Conservation (phyloP, 202 grass and related monocot species). For the Hordeum pubiflorum region DNA sequence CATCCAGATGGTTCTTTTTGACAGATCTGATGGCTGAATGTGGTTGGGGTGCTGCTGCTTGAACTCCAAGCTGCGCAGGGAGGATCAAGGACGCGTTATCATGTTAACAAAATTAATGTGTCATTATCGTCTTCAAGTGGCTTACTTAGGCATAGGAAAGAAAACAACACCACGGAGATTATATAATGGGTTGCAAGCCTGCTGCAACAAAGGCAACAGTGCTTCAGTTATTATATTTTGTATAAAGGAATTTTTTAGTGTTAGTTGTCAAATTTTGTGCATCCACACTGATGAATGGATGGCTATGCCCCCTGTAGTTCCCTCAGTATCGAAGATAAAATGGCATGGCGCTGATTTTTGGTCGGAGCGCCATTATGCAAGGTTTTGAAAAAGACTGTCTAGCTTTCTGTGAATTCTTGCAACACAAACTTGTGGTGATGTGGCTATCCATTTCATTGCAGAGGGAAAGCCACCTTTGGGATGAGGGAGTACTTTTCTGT, state of each 20-base stretch:
- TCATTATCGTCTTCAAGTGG: background rate
- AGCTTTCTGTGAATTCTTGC: background rate
- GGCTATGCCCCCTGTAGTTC: background rate
- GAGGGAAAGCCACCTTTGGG: background rate
- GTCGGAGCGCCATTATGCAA: background rate
- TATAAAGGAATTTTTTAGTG: background rate
- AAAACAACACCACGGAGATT: background rate
- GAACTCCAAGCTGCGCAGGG: constrained; percentile 1
- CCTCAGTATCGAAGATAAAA: background rate
- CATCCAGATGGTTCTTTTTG: background rate
- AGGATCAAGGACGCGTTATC: background rate
- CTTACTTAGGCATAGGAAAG: background rate
- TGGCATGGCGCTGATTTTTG: background rate
- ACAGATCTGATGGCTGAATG: constrained; percentile 19
- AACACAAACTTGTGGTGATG: background rate
- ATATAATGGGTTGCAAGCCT: background rate
- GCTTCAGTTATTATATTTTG: background rate
- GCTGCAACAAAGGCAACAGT: background rate
- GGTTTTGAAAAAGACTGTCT: background rate
- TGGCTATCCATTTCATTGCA: background rate
- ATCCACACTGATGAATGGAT: background rate
- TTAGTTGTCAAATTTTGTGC: background rate
- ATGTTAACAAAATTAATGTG: background rate
- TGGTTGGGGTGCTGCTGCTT: constrained; percentile 2
- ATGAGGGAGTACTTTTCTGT: background rate